phyloP scores from a whole-genome alignment of 1,284 basidiomycete species.

The Schizophyllum commune region DNA sequence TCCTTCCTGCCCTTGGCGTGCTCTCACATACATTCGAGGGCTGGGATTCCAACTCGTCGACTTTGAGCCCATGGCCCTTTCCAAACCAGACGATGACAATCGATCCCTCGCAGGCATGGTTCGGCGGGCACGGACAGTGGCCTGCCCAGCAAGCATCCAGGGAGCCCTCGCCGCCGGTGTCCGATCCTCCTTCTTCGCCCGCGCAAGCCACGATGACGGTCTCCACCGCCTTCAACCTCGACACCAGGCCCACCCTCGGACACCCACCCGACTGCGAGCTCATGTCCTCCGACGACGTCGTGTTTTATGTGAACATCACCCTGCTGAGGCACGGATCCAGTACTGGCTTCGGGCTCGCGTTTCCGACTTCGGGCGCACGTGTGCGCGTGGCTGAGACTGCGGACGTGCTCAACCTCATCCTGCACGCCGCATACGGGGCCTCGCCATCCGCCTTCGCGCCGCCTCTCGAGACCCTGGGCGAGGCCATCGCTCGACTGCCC shows the following conservation, averaged over 20 bases:
- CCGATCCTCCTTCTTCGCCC: no score
- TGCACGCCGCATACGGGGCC: background rate
- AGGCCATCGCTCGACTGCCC: slow-evolving; percentile 19
- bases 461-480: slow-evolving; percentile 19
- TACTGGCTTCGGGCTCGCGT: background rate
- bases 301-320: background rate
- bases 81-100: background rate
- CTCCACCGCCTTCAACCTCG: background rate
- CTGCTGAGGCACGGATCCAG: background rate
- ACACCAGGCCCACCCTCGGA: background rate
- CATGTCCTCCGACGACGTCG: background rate
- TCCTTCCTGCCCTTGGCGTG: background rate
- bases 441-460: background rate
- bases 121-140: background rate
- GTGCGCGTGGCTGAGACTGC: background rate
- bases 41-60: background rate
- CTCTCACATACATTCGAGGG: background rate
- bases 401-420: slow-evolving; percentile 1
- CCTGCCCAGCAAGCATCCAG: background rate
- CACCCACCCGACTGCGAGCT: background rate
- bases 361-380: no score
- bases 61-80: background rate
- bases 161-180: background rate
- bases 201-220: background rate
- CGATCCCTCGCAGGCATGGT: background rate